Percentiles rank a stretch among this genome's conserved stretches.
phyloP scores from a whole-genome alignment of 2,329 filamentous ascomycete species.

The Ophioceras dolichostomum region DNA sequence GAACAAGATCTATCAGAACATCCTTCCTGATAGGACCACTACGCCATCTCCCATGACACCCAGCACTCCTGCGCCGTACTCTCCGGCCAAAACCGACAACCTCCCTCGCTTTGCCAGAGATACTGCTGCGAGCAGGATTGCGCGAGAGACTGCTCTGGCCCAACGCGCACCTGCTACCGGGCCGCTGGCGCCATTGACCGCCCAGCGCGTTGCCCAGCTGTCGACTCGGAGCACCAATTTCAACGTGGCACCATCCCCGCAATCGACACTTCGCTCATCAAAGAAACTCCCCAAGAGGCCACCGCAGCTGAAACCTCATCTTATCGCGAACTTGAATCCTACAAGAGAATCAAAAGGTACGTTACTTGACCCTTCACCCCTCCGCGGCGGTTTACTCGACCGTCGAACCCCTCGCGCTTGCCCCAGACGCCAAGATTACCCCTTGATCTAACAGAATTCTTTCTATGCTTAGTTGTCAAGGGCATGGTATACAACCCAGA shows the following conservation, averaged over 20 bases:
- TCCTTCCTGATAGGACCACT: slow-evolving; percentile 37
- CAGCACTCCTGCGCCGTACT: slow-evolving; percentile 27
- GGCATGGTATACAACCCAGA: slow-evolving; percentile 93
- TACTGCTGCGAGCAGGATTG: slow-evolving; percentile 52
- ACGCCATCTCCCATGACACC: slow-evolving; percentile 35
- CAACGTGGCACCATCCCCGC: slow-evolving; percentile 25
- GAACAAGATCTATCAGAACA: slow-evolving; percentile 43
- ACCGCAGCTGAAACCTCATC: slow-evolving; percentile 61
- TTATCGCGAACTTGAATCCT: slow-evolving; percentile 74
- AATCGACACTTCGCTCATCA: slow-evolving; percentile 27
- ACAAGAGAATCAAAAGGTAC: slow-evolving; percentile 71
- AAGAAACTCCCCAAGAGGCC: slow-evolving; percentile 44
- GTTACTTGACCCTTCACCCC: slow-evolving; percentile 20
- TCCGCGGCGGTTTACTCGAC: too few relatives aligned
- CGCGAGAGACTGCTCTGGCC: slow-evolving; percentile 48
- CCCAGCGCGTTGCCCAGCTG: slow-evolving; percentile 41
- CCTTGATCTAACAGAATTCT: too few relatives aligned
- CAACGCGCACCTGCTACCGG: slow-evolving; percentile 44
- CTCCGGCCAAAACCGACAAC: slow-evolving; percentile 43
- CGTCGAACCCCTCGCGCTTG: too few relatives aligned
- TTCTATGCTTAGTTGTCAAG: slow-evolving; percentile 78
- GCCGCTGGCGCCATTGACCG: slow-evolving; percentile 39
- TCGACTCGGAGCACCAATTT: slow-evolving; percentile 35
- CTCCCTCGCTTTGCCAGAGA: slow-evolving; percentile 53
- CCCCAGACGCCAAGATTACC: too few relatives aligned